Evolutionary conservation across 1,284 basidiomycete species (phyloP), one percentile per base, ranked within the genome.

Genomic region (Ceratobasidium sp.): DNA sequence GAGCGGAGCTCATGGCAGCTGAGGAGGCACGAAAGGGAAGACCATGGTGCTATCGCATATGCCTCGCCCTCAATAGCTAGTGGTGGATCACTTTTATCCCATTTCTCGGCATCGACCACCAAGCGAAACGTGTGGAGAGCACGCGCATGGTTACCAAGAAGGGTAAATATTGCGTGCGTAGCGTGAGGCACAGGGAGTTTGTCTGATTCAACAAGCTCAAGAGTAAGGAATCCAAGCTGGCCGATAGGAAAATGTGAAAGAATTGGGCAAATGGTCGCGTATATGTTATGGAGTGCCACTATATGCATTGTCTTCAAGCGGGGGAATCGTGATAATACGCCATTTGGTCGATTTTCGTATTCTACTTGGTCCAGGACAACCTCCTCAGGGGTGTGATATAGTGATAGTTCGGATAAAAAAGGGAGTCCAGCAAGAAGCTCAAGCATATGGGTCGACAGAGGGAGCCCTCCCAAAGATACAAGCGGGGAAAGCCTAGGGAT

Each of bases 241-340:
- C 56, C 67, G 46, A 69, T 33, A 5, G 67, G 67, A 52, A 69
- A 69, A 56, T 69, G 67, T 20, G 67, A 54, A n/a, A 69, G 67
- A 23, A 69, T 69, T 40, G 28, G 48, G 38, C 50, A 52, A 10
- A 52, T 13, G 17, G 33, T 50, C 12, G 54, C 67, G 50, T 54
- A 50, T 52, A 26, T 38, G 28, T 52, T 56, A 42, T 69, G 67
- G 17, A 50, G 56, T 40, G 50, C 26, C 13, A 69, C 50, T 50
- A 69, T 52, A 20, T 33, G 33, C 33, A 69, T 40, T 10, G 50
- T 26, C 15, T 42, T 50, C 33, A 52, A 54, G 42, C n/a, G 28
- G 52, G 26, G 15, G 20, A 56, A 33, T 17, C 17, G 50, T 1
- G 50, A n/a, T 23, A 23, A 23, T 52, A 52, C n/a, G 23, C 23